Conservation (phyloP, 768 basidiomycete genomes). For the Lactifluus volemus region DNA sequence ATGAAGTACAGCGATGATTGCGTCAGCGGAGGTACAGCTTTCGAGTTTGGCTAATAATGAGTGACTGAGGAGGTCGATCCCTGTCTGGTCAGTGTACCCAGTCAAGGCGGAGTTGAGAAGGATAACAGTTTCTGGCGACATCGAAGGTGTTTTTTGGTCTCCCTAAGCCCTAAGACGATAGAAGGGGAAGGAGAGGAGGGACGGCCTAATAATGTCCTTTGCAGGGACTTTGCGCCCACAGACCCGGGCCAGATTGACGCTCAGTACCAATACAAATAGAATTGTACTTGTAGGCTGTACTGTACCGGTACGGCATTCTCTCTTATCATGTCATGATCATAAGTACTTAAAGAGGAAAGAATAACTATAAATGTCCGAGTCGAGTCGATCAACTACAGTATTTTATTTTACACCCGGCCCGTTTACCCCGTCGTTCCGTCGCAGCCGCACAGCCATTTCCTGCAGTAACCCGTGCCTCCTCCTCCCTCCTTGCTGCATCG, state of each 20-base stretch:
- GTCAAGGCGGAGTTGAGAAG: not conserved
- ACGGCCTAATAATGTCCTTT: not conserved
- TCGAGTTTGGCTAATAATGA: not conserved
- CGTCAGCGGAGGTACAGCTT: not conserved
- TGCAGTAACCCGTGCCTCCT: not conserved
- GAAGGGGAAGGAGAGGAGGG: not conserved
- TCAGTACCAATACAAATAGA: not conserved
- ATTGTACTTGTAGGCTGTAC: not conserved
- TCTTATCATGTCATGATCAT: too few species aligned
- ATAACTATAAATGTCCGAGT: too few species aligned
- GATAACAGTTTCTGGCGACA: not conserved
- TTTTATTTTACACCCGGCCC: too few species aligned
- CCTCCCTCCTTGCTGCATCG: not conserved
- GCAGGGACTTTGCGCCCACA: not conserved
- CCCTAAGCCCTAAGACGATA: not conserved
- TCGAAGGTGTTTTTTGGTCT: not conserved
- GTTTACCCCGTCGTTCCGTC: too few species aligned
- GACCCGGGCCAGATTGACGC: not conserved
- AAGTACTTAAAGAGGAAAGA: not conserved
- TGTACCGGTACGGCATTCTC: too few species aligned
- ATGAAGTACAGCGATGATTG: not conserved
- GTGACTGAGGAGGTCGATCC: not conserved
- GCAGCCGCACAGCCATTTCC: not conserved
- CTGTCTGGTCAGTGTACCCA: not conserved
- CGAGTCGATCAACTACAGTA: not conserved